Base-by-base conservation (phyloP, 108 stramenopile genomes). In the Cyclostephanos invisitatus region DNA sequence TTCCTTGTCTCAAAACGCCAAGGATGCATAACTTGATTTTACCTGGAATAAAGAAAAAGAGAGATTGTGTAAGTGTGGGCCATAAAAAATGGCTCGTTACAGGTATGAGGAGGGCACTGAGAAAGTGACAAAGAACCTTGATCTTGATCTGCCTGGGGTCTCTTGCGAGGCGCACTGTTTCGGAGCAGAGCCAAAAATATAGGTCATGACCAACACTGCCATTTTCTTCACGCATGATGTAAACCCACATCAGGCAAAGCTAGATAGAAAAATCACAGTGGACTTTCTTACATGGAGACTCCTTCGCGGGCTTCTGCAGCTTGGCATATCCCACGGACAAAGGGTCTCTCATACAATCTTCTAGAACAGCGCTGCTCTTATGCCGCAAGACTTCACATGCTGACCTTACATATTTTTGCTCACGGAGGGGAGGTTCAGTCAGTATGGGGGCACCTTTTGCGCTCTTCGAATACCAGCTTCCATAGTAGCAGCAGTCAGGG, bases 81-180 rank as follows among this genome's bases (percentile, higher is more conserved):
- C 64, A n/a, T 25, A 17, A 20, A 61, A 61, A 14, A 60, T n/a
- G 64, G 14, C 18, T 18, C n/a, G 32, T 27, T n/a, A 27, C 8
- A 7, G 46, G 20, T 42, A 25, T 35, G 64, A 65, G 64, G 64
- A 65, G 64, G 64, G 64, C 47, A 51, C 28, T 10, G 64, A 51
- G 64, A 62, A 62, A 46, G 44, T 14, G 0, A 46, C 44, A 46
- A 46, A 46, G 44, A 46, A 17, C 44, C 44, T 46, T 46, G 44
- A 46, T 46, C 44, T 46, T 46, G 44, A 46, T 54, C 53, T 54
- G 53, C 25, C 53, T 54, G 53, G 44, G 14, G 44, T 46, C 14
- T 11, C 53, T 54, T 24, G 53, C 22, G 35, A 11, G 61, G 28
- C 1, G 27, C 40, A 37, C 61, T 62, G 61, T 46, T 15, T 14